Evolutionary conservation across 2,329 filamentous ascomycete genomes (phyloP).

Genomic region (Shiraia sp.): DNA sequence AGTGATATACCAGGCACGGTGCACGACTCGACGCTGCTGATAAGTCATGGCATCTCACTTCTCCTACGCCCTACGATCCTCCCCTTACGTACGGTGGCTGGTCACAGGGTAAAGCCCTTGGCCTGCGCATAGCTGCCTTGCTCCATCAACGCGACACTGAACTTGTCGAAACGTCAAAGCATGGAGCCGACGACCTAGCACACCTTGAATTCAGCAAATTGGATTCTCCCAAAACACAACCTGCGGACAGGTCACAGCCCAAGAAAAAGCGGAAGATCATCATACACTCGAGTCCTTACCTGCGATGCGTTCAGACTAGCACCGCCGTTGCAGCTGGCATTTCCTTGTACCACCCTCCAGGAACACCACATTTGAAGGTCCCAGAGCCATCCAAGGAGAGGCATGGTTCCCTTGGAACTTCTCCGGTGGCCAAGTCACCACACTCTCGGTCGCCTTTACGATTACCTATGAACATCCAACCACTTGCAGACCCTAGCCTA

Average conservation of each 20-base stretch:
- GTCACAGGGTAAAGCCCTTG: slow-evolving; percentile 81
- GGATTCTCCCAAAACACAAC: slow-evolving; percentile 11
- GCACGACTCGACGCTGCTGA: slow-evolving; percentile 92
- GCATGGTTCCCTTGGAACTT: slow-evolving; percentile 11
- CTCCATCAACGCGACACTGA: slow-evolving; percentile 55
- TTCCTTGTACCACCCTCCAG: slow-evolving; percentile 61
- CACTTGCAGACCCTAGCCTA: slow-evolving; percentile 43
- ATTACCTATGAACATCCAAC: slow-evolving; percentile 32
- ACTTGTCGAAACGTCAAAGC: slow-evolving; percentile 44
- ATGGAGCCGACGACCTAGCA: slow-evolving; percentile 21
- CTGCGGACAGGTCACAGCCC: slow-evolving; percentile 4
- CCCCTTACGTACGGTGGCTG: slow-evolving; percentile 94
- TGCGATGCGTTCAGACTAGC: slow-evolving; percentile 90
- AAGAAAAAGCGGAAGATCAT: slow-evolving; percentile 74
- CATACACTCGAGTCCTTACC: slow-evolving; percentile 90
- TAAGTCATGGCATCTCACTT: slow-evolving; percentile 91
- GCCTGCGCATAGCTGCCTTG: slow-evolving; percentile 79
- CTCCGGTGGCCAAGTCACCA: slow-evolving; percentile 19
- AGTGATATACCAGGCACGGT: slow-evolving; percentile 67
- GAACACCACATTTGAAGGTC: slow-evolving; percentile 24
- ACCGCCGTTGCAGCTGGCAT: slow-evolving; percentile 86
- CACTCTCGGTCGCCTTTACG: slow-evolving; percentile 20
- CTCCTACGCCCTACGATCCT: slow-evolving; percentile 92
- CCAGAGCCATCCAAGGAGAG: slow-evolving; percentile 22
- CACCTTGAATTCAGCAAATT: slow-evolving; percentile 26